Base-by-base conservation (phyloP, 257 asterid species). In the Thymus quinquecostatus region DNA sequence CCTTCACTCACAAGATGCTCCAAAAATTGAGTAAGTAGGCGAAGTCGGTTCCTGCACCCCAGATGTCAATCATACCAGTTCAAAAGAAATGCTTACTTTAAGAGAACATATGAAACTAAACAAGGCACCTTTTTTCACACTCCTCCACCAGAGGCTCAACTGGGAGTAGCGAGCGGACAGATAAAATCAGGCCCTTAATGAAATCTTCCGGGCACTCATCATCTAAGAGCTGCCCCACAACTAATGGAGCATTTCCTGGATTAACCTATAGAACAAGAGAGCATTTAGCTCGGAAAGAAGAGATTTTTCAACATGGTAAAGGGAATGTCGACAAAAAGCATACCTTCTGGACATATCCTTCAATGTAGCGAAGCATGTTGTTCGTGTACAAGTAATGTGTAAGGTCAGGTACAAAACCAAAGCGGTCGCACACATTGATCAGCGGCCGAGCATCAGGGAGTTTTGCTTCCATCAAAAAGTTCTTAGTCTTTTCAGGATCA, bases 1-100 rank as follows among this genome's bases (percentile, higher is more conserved):
- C 99, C 99, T 83, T 95, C 99, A 60, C 97, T 92, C 89, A 95
- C 99, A 78, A 95, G 99, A 85, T 92, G 98, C 92, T 95, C 99
- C 92, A 95, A 75, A 75, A 95, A 95, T 66, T 95, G 99, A 68
- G 99, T 92, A 69, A 95, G 96, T 56, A 95, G 82, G 58, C 99
- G 99, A 75, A 95, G 97, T 43, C 98, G 98, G 72, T 95, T 95
- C 95, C 99, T 95, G 86, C 73, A 75, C 38, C 55, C 55, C 76
- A 73, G 21, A 48, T n/a, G 59, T 28, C 79, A 79, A 8, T 67
- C n/a, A 70, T 55, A 70, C 77, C 70, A 43, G 68, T 54, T 63
- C 45, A 75, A 72, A 32, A 32, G 43, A 56, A 58, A 73, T 29
- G 29, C 62, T 63, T 63, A 55, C 49, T 40, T 32, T 33, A 72